Evolutionary conservation across 2,329 filamentous ascomycete genomes (phyloP), one percentile per base, ranked within the genome.

Genomic region (Eurotiales sp.): DNA sequence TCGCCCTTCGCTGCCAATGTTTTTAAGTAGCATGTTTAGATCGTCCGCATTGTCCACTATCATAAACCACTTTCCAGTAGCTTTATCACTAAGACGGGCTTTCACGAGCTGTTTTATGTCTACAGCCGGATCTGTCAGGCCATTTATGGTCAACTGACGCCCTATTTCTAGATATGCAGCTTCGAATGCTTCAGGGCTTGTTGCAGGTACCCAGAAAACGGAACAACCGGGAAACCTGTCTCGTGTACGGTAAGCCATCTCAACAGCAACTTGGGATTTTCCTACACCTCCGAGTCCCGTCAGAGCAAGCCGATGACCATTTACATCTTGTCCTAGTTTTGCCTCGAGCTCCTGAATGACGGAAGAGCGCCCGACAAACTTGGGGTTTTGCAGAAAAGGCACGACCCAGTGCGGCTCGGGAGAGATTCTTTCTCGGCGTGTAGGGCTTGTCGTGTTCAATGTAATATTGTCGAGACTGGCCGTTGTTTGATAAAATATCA

Each of bases 21-120:
- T 36, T 6, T 29, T 29, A 11, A 32, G 14, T 4, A 29, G 50
- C 40, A 61, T 43, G 41, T 59, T 53, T 12, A 45, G 30, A 40
- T 60, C 59, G 45, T 61, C 59, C 14, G 57, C 58, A 46, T 59
- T 61, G 25, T 61, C 59, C 25, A 61, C 34, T 49, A 61, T 54
- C 11, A 61, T 32, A 6, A 62, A 43, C 59, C 59, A 62, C 32
- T 45, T 48, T 37, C 56, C 54, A 12, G 43, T 41, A n/a, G 10
- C 42, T 4, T 49, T 42, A 22, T 34, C 17, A 37, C 46, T 47
- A 8, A 61, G 50, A 40, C 46, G 11, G 37, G 34, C 25, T 29
- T 32, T 36, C 6, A 57, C 43, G 32, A 46, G 19, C 15, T 30
- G 22, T 44, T 48, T 56, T 3, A 53, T 30, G 32, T 48, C 29